Conservation (phyloP, 2,329 filamentous ascomycete genomes). For the Coleophoma crateriformis region DNA sequence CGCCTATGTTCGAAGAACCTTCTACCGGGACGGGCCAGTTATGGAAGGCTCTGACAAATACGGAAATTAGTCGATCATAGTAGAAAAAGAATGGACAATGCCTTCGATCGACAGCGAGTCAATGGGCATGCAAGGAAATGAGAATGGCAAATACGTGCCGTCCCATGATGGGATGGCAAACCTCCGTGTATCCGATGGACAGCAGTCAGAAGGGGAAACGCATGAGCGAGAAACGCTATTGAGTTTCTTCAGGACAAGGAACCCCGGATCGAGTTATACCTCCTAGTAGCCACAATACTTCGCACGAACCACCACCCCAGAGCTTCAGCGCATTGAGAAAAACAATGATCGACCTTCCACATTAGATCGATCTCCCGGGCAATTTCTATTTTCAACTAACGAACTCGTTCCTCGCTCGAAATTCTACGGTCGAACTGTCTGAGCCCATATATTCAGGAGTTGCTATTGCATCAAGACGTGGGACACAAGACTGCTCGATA, state of each 20-base stretch:
- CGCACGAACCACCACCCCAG: constrained; percentile 1
- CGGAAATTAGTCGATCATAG: too few species aligned
- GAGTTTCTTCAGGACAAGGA: constrained; percentile 1
- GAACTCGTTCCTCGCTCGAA: not conserved
- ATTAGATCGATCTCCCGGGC: not conserved
- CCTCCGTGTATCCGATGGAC: not conserved
- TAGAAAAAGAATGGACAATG: too few species aligned
- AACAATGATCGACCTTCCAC: not conserved
- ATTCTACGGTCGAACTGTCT: not conserved
- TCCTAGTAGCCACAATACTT: not conserved
- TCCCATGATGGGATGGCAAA: constrained; percentile 1
- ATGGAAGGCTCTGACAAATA: too few species aligned
- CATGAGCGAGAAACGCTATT: not conserved
- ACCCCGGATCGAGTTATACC: not conserved
- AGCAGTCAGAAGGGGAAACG: not conserved
- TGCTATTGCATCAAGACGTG: not conserved
- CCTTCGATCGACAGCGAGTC: not conserved
- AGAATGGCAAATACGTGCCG: not conserved
- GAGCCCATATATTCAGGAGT: not conserved
- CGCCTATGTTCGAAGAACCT: too few species aligned
- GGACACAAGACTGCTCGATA: not conserved
- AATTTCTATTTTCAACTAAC: not conserved
- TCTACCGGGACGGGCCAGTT: too few species aligned
- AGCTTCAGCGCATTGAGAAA: not conserved
- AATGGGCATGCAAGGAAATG: not conserved